Conservation (phyloP, 495 filamentous ascomycete species). For the Penicillium salamii region DNA sequence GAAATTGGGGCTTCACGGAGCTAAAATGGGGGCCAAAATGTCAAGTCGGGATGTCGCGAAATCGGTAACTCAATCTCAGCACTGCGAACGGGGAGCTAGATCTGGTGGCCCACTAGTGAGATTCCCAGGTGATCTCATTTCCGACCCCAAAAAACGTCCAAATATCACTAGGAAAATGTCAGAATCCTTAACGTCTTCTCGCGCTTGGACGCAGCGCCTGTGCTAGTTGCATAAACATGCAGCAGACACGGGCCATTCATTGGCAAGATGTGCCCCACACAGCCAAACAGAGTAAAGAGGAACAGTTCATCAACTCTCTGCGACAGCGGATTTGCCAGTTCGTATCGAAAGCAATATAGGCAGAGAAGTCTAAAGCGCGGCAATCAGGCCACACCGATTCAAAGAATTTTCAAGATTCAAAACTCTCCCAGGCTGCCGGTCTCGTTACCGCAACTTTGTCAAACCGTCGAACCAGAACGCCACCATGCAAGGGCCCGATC, state of each 20-base stretch:
- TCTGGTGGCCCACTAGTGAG: too few species aligned
- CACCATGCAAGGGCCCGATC: not conserved
- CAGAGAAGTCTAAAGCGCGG: not conserved
- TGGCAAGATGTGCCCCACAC: not conserved
- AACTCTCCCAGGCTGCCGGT: not conserved
- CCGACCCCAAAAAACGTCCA: too few species aligned
- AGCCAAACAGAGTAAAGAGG: not conserved
- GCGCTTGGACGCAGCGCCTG: not conserved
- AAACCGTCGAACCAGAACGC: not conserved
- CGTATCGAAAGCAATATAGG: not conserved
- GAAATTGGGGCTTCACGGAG: too few species aligned
- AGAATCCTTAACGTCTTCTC: too few species aligned
- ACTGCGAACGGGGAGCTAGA: too few species aligned
- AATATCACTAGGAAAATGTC: too few species aligned
- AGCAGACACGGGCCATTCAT: not conserved
- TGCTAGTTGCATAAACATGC: not conserved
- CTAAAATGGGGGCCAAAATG: too few species aligned
- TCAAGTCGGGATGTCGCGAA: too few species aligned
- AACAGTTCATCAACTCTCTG: not conserved
- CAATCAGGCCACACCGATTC: not conserved
- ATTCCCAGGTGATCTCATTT: too few species aligned
- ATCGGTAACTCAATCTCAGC: too few species aligned
- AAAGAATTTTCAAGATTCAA: not conserved
- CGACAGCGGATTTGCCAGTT: not conserved
- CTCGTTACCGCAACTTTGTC: not conserved